Conservation (phyloP, 1,284 basidiomycete genomes). For the Butyriboletus regius region DNA sequence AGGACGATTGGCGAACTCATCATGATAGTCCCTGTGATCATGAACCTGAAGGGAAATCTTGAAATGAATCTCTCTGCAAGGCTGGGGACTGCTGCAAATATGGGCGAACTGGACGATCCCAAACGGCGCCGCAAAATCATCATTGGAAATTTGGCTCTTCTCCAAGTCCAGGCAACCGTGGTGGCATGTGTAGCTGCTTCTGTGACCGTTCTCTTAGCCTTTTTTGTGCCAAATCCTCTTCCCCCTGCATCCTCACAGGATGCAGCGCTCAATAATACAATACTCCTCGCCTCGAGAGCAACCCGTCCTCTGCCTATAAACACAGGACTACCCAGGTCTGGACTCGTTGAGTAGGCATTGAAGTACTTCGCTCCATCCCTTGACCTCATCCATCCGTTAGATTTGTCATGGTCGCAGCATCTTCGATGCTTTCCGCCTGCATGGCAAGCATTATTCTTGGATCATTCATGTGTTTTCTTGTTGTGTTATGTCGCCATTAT, state of each 20-base stretch:
- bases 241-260: constrained; percentile 11
- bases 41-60: constrained; percentile 94
- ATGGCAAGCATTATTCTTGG: constrained; percentile 77
- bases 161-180: constrained; percentile 89
- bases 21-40: constrained; percentile 89
- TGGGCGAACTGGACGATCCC: constrained; percentile 80
- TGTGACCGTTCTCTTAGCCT: constrained; percentile 69
- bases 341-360: constrained; percentile 48
- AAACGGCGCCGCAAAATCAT: constrained; percentile 62
- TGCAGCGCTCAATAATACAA: constrained; percentile 8
- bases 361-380: not conserved
- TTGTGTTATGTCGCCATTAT: constrained; percentile 70
- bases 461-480: constrained; percentile 84
- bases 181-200: constrained; percentile 83
- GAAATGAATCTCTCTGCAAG: constrained; percentile 87
- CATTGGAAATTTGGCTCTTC: constrained; percentile 74
- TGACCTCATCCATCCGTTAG: constrained; percentile 34
- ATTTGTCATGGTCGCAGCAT: constrained; percentile 78
- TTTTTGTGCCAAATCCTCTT: constrained; percentile 45
- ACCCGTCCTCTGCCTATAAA: constrained; percentile 29
- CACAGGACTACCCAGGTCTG: constrained; percentile 36
- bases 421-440: constrained; percentile 82
- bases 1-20: constrained; percentile 87
- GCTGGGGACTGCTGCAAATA: constrained; percentile 71
- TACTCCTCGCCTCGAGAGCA: constrained; percentile 21